phyloP scores from a whole-genome alignment of 2,329 filamentous ascomycete species.

The Cordyceps cicadae region DNA sequence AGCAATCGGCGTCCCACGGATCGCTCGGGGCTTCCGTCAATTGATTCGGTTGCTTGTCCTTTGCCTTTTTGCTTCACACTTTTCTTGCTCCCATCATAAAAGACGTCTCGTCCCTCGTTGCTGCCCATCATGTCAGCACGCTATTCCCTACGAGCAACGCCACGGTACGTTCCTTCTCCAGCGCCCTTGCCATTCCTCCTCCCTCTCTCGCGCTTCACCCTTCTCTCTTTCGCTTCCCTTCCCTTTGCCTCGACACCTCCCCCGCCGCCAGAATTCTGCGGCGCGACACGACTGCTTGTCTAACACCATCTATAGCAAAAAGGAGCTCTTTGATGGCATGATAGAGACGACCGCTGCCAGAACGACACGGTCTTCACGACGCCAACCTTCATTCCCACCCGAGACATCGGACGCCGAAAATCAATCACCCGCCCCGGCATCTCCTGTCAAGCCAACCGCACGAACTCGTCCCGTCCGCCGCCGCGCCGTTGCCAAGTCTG shows the following conservation, averaged over 20 bases:
- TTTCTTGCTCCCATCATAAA: background rate
- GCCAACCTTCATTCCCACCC: slow-evolving; percentile 40
- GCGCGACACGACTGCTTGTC: background rate
- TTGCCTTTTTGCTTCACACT: background rate
- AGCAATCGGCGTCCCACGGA: slow-evolving; percentile 8
- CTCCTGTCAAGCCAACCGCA: slow-evolving; percentile 31
- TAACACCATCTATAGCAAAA: slow-evolving; percentile 37
- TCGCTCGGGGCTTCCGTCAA: slow-evolving; percentile 1
- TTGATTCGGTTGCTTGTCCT: background rate
- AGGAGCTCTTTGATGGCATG: slow-evolving; percentile 54
- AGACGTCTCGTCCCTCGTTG: background rate
- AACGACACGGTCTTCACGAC: slow-evolving; percentile 36
- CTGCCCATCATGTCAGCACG: slow-evolving; percentile 26
- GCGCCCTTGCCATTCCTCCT: background rate
- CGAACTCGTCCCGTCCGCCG: slow-evolving; percentile 32
- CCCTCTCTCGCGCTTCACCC: background rate
- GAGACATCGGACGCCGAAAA: slow-evolving; percentile 40
- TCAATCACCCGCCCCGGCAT: slow-evolving; percentile 36
- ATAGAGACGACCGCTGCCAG: slow-evolving; percentile 41
- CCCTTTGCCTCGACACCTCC: slow-evolving; percentile 6
- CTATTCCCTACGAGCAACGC: slow-evolving; percentile 31
- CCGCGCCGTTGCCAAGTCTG: slow-evolving; percentile 39
- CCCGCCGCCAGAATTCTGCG: background rate
- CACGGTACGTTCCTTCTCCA: slow-evolving; percentile 23
- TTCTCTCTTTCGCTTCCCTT: background rate